phyloP scores from a whole-genome alignment of 2,329 filamentous ascomycete genomes.

The Metarhizium guizhouense region DNA sequence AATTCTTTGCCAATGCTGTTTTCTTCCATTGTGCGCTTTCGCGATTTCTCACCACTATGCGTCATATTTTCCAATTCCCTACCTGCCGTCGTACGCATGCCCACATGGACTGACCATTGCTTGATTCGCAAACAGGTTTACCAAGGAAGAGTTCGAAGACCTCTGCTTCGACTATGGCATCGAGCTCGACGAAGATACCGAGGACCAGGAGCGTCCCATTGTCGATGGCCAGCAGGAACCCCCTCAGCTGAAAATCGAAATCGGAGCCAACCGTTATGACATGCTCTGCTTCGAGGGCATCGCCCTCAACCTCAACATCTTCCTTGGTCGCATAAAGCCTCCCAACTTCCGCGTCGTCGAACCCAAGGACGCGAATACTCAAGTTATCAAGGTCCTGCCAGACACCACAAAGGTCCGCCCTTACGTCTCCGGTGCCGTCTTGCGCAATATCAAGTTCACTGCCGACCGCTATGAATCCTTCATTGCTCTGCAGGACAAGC shows the following conservation, averaged over 20 bases:
- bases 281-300: slow-evolving; percentile 98
- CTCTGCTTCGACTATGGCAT: slow-evolving; percentile 98
- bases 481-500: slow-evolving; percentile 95
- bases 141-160: slow-evolving; percentile 90
- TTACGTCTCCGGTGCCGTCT: slow-evolving; percentile 79
- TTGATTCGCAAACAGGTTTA: slow-evolving; percentile 49
- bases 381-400: slow-evolving; percentile 73
- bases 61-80: slow-evolving; percentile 4
- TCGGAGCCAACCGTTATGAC: slow-evolving; percentile 88
- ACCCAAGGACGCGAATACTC: slow-evolving; percentile 62
- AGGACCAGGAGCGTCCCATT: slow-evolving; percentile 62
- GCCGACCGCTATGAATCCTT: slow-evolving; percentile 91
- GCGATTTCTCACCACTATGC: slow-evolving; percentile 7
- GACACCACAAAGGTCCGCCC: slow-evolving; percentile 72
- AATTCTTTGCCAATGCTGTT: slow-evolving; percentile 1
- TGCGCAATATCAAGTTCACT: slow-evolving; percentile 87
- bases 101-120: slow-evolving; percentile 7
- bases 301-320: slow-evolving; percentile 90
- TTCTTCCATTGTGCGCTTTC: slow-evolving; percentile 10
- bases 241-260: slow-evolving; percentile 94
- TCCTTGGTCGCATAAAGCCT: slow-evolving; percentile 64
- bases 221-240: slow-evolving; percentile 75
- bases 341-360: slow-evolving; percentile 73
- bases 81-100: neutral
- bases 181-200: slow-evolving; percentile 93